phyloP scores from a whole-genome alignment of 176 grass and related monocot genomes.

The Eragrostis curvula region DNA sequence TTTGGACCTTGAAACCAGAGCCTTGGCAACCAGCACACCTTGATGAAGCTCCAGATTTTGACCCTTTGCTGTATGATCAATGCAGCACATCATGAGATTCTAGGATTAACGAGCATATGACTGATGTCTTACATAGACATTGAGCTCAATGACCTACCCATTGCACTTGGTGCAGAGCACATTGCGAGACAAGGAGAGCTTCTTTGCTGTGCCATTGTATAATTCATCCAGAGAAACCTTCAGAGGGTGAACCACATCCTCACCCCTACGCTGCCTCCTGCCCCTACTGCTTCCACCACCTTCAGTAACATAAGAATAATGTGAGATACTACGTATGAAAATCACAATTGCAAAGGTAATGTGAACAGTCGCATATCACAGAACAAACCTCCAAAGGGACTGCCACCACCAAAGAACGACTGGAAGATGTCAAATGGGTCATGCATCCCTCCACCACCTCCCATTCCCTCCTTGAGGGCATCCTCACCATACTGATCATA shows the following conservation, averaged over 20 bases:
- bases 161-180: conserved; percentile 82
- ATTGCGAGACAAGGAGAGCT: conserved; percentile 81
- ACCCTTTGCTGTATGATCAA: conserved; percentile 69
- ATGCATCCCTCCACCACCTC: conserved; percentile 60
- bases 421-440: conserved; percentile 92
- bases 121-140: not conserved
- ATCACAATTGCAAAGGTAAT: not conserved
- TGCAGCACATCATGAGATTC: not conserved
- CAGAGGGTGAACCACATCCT: conserved; percentile 86
- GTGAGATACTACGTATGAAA: not conserved
- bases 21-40: conserved; percentile 71
- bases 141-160: conserved; percentile 36
- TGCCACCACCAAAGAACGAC: conserved; percentile 75
- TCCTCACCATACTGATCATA: conserved; percentile 96
- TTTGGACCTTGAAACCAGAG: conserved; percentile 71
- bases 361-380: not conserved
- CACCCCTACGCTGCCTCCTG: conserved; percentile 77
- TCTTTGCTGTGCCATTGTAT: conserved; percentile 87
- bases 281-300: conserved; percentile 77
- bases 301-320: not conserved
- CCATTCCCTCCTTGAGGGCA: conserved; percentile 95
- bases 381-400: conserved; percentile 71
- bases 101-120: not conserved
- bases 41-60: conserved; percentile 75
- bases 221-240: conserved; percentile 82